Conservation (phyloP, 140 eudicot species). For the Anethum foeniculum region DNA sequence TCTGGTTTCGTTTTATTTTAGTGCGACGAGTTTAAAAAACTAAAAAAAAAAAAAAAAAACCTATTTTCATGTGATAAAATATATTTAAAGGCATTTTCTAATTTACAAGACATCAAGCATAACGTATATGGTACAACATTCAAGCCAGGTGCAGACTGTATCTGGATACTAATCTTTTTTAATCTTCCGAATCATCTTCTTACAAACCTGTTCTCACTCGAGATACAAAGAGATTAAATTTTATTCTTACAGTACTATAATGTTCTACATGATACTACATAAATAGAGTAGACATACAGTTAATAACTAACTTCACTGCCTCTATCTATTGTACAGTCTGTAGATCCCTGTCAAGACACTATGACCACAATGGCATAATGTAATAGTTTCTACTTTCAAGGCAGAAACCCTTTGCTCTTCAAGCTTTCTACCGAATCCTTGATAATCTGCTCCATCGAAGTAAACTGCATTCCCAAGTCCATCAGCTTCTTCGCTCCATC, state of each 20-base stretch:
- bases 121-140: background rate
- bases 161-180: background rate
- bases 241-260: background rate
- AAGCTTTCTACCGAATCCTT: constrained; percentile 73
- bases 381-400: constrained; percentile 22
- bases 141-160: background rate
- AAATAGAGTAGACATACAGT: background rate
- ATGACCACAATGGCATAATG: background rate
- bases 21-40: no score
- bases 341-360: background rate
- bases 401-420: constrained; percentile 63
- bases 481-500: constrained; percentile 68
- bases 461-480: constrained; percentile 68
- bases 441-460: constrained; percentile 69
- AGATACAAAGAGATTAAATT: no score
- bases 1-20: no score
- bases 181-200: background rate
- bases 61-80: no score
- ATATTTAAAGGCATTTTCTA: no score
- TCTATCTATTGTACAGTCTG: background rate
- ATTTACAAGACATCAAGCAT: background rate
- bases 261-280: background rate
- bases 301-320: background rate
- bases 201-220: no score
- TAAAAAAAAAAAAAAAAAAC: no score